Conservation (phyloP, 1,284 basidiomycete species). For the Malassezia restricta region DNA sequence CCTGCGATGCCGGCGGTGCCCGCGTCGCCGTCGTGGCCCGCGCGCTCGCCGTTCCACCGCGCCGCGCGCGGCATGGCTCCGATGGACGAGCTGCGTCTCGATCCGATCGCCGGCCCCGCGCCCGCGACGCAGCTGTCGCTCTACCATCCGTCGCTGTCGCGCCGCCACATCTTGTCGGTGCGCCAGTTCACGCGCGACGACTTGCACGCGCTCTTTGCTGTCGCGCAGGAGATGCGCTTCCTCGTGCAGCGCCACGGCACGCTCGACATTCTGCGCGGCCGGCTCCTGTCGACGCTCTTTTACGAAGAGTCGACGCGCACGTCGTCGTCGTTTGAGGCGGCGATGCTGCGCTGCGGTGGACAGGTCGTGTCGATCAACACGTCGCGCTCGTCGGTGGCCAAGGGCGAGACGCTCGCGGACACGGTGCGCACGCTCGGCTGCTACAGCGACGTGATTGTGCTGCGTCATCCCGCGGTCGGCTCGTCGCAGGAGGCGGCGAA, state of each 20-base stretch:
- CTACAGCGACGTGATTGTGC: slow-evolving; percentile 87
- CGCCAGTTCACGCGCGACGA: slow-evolving; percentile 86
- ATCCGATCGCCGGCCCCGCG: slow-evolving; percentile 6
- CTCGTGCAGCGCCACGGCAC: slow-evolving; percentile 84
- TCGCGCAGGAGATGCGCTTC: slow-evolving; percentile 91
- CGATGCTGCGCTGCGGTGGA: slow-evolving; percentile 95
- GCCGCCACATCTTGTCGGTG: slow-evolving; percentile 84
- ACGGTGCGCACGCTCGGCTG: slow-evolving; percentile 89
- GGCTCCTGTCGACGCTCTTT: slow-evolving; percentile 86
- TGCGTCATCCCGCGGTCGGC: slow-evolving; percentile 86
- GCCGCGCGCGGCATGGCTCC: slow-evolving; percentile 5
- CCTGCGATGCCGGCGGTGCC: slow-evolving; percentile 23
- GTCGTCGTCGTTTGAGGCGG: slow-evolving; percentile 77
- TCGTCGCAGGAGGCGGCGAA: slow-evolving; percentile 63
- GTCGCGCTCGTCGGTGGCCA: slow-evolving; percentile 74
- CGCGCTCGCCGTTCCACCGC: slow-evolving; percentile 17
- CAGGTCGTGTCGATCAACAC: slow-evolving; percentile 75
- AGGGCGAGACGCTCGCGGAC: slow-evolving; percentile 87
- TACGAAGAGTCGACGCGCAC: slow-evolving; percentile 97
- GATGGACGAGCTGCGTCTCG: slow-evolving; percentile 20
- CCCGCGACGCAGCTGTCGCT: slow-evolving; percentile 22
- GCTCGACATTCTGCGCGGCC: slow-evolving; percentile 79
- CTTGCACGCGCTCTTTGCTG: slow-evolving; percentile 81
- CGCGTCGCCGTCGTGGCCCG: slow-evolving; percentile 23
- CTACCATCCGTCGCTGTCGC: slow-evolving; percentile 53